A percentile compares a stretch with the other conserved stretches of the same genome.
These are phyloP conservation scores for Phytophthora kernoviae DNA, from an alignment of 352 stramenopile genomes.

Conservation along the genomic window DNA sequence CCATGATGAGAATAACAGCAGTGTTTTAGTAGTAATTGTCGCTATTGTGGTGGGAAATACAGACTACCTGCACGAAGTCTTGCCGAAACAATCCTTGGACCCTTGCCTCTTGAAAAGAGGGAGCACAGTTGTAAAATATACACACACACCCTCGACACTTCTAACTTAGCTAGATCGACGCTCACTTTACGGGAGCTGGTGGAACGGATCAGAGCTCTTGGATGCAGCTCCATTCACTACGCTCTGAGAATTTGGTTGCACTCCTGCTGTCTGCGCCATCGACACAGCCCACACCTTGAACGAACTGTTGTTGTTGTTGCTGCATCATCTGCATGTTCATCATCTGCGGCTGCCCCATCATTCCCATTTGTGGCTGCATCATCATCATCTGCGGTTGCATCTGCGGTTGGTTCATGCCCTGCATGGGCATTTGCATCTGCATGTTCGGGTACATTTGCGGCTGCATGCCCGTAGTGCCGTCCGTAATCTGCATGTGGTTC, in stretches of 20 bases:
- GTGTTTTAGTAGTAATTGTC: too few species aligned
- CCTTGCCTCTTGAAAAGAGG: too few species aligned
- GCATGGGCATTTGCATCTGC: constrained; percentile 43
- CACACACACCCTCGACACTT: background rate
- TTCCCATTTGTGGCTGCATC: constrained; percentile 49
- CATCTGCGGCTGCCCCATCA: constrained; percentile 45
- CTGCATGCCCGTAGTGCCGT: constrained; percentile 33
- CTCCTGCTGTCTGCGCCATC: constrained; percentile 13
- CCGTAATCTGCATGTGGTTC: constrained; percentile 44
- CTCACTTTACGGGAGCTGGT: constrained; percentile 26
- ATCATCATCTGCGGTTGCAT: constrained; percentile 48
- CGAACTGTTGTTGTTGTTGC: constrained; percentile 32
- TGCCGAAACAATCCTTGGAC: too few species aligned
- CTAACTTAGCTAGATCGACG: background rate
- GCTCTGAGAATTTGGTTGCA: constrained; percentile 7
- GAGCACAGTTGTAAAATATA: too few species aligned
- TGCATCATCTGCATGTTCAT: constrained; percentile 36
- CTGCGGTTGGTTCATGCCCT: constrained; percentile 35
- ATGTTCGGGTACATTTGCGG: constrained; percentile 45
- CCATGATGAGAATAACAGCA: too few species aligned
- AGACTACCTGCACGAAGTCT: too few species aligned
- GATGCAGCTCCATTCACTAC: constrained; percentile 9
- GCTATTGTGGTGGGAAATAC: too few species aligned
- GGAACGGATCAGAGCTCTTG: constrained; percentile 29
- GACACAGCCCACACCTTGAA: constrained; percentile 11